Evolutionary conservation across 2,329 filamentous ascomycete genomes (phyloP), one percentile per base, ranked within the genome.

Genomic region (Ascochyta lentis): DNA sequence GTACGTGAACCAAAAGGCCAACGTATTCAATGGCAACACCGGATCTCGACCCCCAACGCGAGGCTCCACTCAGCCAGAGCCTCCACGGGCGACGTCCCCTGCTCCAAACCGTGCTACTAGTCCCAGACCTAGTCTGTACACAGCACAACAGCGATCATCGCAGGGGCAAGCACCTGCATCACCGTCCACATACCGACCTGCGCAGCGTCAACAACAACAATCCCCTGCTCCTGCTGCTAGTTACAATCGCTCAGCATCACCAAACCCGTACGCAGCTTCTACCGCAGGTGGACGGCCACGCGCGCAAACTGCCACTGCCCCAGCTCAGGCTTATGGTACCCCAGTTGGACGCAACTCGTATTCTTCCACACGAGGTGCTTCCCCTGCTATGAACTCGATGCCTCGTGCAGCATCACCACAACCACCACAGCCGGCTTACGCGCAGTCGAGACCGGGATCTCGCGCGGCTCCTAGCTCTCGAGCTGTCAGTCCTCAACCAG

Each of bases 1-100:
- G 75, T 97, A 94, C 69, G 86, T 90, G 22, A 86, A 88, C 41
- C 90, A 97, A 75, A 91, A 91, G 3, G 86, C 91, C 39, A 92
- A 84, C 68, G 88, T 97, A 80, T 95, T 96, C 74, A 79, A 78
- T 49, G 66, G 67, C 4, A 60, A 63, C 72, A 52, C 79, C 77
- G 56, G 56, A 35, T 82, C 87, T 23, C 83, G 86, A 12, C 83
- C 87, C 3, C 78, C 80, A 12, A 88, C 86, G 5, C 80, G 88
- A 53, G 84, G 78, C 59, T 84, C 67, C 46, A 71, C 41, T 60
- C 68, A 67, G 27, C 71, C 75, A 52, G 80, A 83, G 24, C 66
- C 75, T 31, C 76, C 78, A 22, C 78, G 83, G 35, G 78, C 80
- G 15, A 74, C 84, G 6, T 94, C 90, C 7, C 92, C 92, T 27